Percentiles rank a stretch among this genome's conserved stretches.
These are phyloP conservation scores for Austropuccinia psidii DNA, from an alignment of 1,284 basidiomycete genomes.

Conservation along the genomic window DNA sequence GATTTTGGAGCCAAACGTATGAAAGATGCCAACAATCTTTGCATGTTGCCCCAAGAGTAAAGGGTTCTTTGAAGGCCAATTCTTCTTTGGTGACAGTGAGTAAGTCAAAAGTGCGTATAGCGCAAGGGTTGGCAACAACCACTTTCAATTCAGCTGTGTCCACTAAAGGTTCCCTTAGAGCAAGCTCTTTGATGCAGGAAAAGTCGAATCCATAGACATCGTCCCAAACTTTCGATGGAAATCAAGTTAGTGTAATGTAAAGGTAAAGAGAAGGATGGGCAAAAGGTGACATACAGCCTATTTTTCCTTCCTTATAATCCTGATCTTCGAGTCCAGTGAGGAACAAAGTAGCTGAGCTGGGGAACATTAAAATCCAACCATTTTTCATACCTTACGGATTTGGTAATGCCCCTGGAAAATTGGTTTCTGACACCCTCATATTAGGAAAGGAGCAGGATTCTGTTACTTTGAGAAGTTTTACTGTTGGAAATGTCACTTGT, in stretches of 20 bases:
- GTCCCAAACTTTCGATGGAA: slow-evolving; percentile 72
- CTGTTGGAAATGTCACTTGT: slow-evolving; percentile 36
- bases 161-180: slow-evolving; percentile 88
- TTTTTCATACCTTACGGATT: slow-evolving; percentile 35
- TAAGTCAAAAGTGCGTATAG: slow-evolving; percentile 73
- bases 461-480: slow-evolving; percentile 20
- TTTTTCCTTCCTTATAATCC: slow-evolving; percentile 99
- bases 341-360: slow-evolving; percentile 87
- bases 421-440: slow-evolving; percentile 30
- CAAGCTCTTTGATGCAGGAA: slow-evolving; percentile 99
- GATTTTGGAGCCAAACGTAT: slow-evolving; percentile 16
- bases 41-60: slow-evolving; percentile 72
- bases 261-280: background rate
- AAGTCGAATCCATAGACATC: slow-evolving; percentile 99
- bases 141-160: slow-evolving; percentile 93
- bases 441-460: background rate
- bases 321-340: slow-evolving; percentile 97
- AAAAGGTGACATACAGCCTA: slow-evolving; percentile 66
- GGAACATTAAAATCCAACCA: slow-evolving; percentile 70
- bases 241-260: too few species aligned
- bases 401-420: slow-evolving; percentile 32
- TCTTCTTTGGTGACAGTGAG: slow-evolving; percentile 91
- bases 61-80: slow-evolving; percentile 72
- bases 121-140: slow-evolving; percentile 80
- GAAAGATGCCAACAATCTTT: slow-evolving; percentile 68